Conservation (phyloP, 176 grass and related monocot genomes). For the Miscanthus lutarioriparius region DNA sequence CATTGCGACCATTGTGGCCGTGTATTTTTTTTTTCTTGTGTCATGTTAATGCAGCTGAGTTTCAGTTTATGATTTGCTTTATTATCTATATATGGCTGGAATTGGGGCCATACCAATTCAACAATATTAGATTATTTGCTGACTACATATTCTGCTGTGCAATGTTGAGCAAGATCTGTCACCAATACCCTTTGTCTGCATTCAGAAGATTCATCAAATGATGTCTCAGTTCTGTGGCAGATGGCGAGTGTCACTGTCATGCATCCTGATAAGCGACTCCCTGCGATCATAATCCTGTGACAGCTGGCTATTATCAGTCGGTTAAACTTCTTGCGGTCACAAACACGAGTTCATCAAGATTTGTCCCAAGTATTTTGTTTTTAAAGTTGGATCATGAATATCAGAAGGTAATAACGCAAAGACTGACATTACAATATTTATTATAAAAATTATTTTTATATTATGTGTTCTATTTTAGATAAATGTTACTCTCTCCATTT, state of each 20-base stretch:
- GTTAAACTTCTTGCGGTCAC: not conserved
- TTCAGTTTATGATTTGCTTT: not conserved
- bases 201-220: not conserved
- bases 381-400: no score
- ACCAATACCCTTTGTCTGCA: not conserved
- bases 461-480: no score
- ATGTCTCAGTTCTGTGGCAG: not conserved
- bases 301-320: not conserved
- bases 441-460: no score
- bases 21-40: not conserved
- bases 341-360: not conserved
- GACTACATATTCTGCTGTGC: not conserved
- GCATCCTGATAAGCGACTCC: no score
- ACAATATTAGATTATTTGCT: not conserved
- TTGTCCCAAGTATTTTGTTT: not conserved
- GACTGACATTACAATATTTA: no score
- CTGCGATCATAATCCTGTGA: no score
- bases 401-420: no score
- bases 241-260: not conserved
- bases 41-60: constrained; percentile 23
- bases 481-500: no score
- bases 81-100: not conserved
- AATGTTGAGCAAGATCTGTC: not conserved
- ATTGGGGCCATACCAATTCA: not conserved
- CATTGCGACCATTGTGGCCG: not conserved